Evolutionary conservation across 345 rosid genomes (phyloP).

Genomic region (Chamaenerion angustifolium): DNA sequence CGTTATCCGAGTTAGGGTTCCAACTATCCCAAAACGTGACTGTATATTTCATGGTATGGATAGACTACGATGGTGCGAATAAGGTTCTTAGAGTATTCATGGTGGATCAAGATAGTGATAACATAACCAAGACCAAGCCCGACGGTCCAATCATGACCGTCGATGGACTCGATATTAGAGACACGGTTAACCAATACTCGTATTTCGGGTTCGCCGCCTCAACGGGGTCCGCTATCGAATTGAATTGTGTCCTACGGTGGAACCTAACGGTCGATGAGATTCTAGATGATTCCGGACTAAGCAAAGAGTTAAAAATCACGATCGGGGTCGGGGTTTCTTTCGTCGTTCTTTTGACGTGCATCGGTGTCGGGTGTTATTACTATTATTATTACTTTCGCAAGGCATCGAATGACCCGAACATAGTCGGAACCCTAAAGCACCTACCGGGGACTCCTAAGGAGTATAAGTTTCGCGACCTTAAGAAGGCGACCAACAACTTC

Average conservation of each 20-base stretch:
- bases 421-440: slow-evolving; percentile 33
- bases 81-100: slow-evolving; percentile 21
- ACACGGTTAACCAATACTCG: slow-evolving; percentile 17
- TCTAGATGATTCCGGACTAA: background rate
- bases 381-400: background rate
- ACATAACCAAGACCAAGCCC: slow-evolving; percentile 8
- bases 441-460: slow-evolving; percentile 40
- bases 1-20: slow-evolving; percentile 17
- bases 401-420: slow-evolving; percentile 17
- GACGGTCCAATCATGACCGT: slow-evolving; percentile 12
- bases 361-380: slow-evolving; percentile 22
- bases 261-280: slow-evolving; percentile 22
- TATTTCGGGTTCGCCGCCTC: slow-evolving; percentile 39
- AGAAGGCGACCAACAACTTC: slow-evolving; percentile 47
- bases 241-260: slow-evolving; percentile 32
- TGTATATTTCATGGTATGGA: slow-evolving; percentile 20
- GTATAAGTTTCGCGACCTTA: slow-evolving; percentile 32
- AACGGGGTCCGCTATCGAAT: slow-evolving; percentile 23
- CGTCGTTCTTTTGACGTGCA: background rate
- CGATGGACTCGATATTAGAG: slow-evolving; percentile 13
- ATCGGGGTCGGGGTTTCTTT: slow-evolving; percentile 19
- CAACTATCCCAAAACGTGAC: slow-evolving; percentile 6
- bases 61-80: slow-evolving; percentile 17
- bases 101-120: slow-evolving; percentile 3
- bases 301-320: slow-evolving; percentile 8